phyloP scores from a whole-genome alignment of 306 rosid species.

The Cicer bijugum region DNA sequence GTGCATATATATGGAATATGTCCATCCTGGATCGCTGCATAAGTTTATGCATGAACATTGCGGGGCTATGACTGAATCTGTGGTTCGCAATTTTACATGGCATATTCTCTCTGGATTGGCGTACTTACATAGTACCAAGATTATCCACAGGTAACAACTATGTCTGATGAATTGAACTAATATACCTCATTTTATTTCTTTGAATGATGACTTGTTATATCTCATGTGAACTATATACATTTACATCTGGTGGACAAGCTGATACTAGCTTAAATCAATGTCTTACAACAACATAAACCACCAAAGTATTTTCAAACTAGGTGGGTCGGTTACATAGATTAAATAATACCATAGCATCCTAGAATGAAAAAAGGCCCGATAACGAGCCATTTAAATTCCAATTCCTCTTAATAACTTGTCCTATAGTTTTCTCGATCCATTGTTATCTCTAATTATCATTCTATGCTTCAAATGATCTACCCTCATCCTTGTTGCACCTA shows the following conservation, averaged over 20 bases:
- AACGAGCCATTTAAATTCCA: constrained; percentile 11
- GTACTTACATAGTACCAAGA: constrained; percentile 72
- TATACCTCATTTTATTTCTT: constrained; percentile 11
- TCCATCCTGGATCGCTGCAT: constrained; percentile 82
- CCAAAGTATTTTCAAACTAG: not conserved
- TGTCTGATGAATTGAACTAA: constrained; percentile 34
- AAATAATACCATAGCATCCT: not conserved
- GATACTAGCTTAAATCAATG: constrained; percentile 6
- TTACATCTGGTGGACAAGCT: constrained; percentile 24
- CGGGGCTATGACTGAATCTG: constrained; percentile 81
- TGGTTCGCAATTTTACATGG: constrained; percentile 81
- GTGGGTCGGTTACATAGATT: not conserved
- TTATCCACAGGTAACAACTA: constrained; percentile 78
- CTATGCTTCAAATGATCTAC: constrained; percentile 1
- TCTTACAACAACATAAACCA: not conserved
- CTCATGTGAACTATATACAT: constrained; percentile 24
- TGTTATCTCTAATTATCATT: not conserved
- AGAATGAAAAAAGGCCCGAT: not conserved
- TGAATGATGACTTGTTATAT: constrained; percentile 14
- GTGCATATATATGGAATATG: constrained; percentile 89
- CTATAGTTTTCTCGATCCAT: not conserved
- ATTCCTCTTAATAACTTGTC: not conserved
- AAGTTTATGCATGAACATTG: constrained; percentile 74
- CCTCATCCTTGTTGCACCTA: not conserved
- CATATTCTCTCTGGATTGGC: constrained; percentile 87